Percentiles rank a stretch among this genome's conserved stretches.
Conservation (phyloP, 2,329 filamentous ascomycete species). For the Byssothecium circinans region DNA sequence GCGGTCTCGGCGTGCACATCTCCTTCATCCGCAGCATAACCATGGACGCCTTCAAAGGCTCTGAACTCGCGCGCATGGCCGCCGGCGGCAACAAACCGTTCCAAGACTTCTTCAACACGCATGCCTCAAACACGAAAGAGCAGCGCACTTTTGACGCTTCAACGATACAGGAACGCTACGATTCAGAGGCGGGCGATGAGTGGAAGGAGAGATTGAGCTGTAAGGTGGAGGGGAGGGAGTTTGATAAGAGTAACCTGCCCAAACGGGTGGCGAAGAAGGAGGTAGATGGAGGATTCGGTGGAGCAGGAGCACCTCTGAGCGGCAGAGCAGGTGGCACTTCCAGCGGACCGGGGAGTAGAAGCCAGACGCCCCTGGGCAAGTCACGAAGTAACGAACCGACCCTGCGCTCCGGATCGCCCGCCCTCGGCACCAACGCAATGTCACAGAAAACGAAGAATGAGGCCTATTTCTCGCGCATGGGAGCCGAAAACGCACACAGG, state of each 20-base stretch:
- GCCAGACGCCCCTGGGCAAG: constrained; percentile 43
- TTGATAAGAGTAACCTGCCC: constrained; percentile 70
- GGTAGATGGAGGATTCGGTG: constrained; percentile 20
- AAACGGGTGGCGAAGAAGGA: constrained; percentile 44
- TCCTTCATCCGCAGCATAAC: constrained; percentile 97
- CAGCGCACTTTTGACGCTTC: constrained; percentile 73
- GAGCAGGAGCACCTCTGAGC: constrained; percentile 32
- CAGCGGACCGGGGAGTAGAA: constrained; percentile 41
- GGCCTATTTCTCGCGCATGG: constrained; percentile 84
- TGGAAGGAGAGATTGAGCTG: constrained; percentile 88
- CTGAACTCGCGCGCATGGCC: constrained; percentile 92
- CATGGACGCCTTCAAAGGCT: constrained; percentile 96
- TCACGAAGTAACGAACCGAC: constrained; percentile 37
- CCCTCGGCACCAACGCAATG: constrained; percentile 43
- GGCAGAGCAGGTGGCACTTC: constrained; percentile 39
- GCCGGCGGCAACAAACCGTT: constrained; percentile 86
- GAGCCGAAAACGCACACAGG: constrained; percentile 77
- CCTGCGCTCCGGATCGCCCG: constrained; percentile 40
- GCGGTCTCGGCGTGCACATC: constrained; percentile 94
- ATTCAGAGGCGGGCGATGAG: constrained; percentile 87
- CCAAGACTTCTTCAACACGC: constrained; percentile 78
- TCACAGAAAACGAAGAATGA: constrained; percentile 69
- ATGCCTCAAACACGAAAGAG: constrained; percentile 50
- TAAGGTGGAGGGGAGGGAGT: constrained; percentile 86
- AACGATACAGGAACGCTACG: constrained; percentile 87